phyloP scores from a whole-genome alignment of 2,329 filamentous ascomycete genomes.

The Cladobotryum protrusum region DNA sequence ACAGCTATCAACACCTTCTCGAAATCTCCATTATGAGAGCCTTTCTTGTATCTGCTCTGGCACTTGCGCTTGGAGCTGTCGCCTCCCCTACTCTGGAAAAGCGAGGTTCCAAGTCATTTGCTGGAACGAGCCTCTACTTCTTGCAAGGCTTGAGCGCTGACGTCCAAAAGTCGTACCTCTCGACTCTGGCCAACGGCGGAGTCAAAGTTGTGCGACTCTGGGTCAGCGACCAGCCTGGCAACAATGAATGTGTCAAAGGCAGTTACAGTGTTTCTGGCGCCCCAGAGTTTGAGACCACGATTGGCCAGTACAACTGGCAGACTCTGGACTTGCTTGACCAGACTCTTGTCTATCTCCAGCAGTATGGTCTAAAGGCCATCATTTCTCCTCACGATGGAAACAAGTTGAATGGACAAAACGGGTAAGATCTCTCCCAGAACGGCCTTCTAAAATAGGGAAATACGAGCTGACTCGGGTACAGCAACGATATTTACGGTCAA shows the following conservation, averaged over 20 bases:
- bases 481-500: conserved; percentile 12
- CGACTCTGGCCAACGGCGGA: conserved; percentile 11
- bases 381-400: conserved; percentile 16
- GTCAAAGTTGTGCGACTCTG: conserved; percentile 16
- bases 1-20: no score
- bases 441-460: background rate
- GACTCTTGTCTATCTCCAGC: conserved; percentile 6
- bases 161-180: conserved; percentile 14
- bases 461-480: background rate
- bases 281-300: conserved; percentile 12
- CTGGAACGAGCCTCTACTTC: conserved; percentile 17
- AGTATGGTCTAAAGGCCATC: conserved; percentile 14
- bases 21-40: no score
- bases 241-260: conserved; percentile 13
- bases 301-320: conserved; percentile 15
- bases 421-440: background rate
- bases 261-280: conserved; percentile 10
- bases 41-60: no score
- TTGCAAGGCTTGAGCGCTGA: conserved; percentile 14
- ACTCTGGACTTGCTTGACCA: conserved; percentile 12
- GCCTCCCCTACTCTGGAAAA: conserved; percentile 2
- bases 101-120: conserved; percentile 9
- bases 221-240: conserved; percentile 11
- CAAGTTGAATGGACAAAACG: conserved; percentile 11
- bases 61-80: background rate